Conservation (phyloP, 2,329 filamentous ascomycete genomes). For the Fusarium fujikuroi region DNA sequence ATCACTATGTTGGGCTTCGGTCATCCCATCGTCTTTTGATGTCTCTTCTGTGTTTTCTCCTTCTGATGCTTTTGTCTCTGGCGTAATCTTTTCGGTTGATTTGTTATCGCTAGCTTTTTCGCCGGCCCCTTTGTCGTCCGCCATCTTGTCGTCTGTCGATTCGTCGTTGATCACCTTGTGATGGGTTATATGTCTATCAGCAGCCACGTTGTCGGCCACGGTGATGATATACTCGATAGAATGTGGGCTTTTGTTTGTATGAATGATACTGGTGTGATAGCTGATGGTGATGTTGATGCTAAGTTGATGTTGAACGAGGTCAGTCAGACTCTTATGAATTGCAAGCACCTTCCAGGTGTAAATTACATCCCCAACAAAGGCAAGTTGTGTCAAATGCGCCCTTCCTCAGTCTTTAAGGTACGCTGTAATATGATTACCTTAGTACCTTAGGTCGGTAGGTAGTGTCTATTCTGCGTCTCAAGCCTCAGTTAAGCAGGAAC, state of each 20-base stretch:
- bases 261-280: background rate
- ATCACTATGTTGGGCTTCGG: background rate
- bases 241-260: background rate
- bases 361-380: background rate
- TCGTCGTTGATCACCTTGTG: background rate
- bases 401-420: background rate
- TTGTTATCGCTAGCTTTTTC: background rate
- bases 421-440: background rate
- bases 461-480: background rate
- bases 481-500: too few species aligned
- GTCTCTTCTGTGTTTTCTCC: background rate
- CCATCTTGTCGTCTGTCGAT: background rate
- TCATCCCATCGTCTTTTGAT: background rate
- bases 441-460: background rate
- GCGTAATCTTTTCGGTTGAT: background rate
- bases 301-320: background rate
- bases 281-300: background rate
- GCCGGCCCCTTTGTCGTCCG: background rate
- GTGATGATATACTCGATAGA: background rate
- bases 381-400: background rate
- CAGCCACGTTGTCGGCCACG: background rate
- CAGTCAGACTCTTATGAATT: background rate
- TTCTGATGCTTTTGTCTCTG: background rate
- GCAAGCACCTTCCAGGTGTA: background rate
- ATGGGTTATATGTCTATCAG: background rate